phyloP scores from a whole-genome alignment of 257 asterid genomes.

The Solanum habrochaites region DNA sequence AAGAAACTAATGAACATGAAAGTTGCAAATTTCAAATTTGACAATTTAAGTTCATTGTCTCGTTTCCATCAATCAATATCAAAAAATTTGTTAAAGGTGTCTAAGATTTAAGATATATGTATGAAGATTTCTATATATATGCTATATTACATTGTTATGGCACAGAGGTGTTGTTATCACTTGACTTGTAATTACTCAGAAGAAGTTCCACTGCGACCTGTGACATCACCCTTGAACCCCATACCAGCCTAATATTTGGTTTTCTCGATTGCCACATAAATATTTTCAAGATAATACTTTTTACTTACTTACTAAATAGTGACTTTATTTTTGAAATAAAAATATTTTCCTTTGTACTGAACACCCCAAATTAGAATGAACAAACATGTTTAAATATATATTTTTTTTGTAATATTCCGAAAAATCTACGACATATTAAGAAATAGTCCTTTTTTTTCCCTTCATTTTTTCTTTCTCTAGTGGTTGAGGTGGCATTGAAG shows the following conservation, averaged over 20 bases:
- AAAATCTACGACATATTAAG: background rate
- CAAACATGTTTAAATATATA: background rate
- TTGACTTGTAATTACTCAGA: no score
- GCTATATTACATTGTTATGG: background rate
- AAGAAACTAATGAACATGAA: no score
- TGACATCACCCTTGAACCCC: background rate
- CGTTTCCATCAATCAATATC: background rate
- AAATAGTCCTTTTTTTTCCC: background rate
- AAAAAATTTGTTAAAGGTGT: accelerated
- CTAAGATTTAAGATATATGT: no score
- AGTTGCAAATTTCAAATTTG: background rate
- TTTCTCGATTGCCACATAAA: background rate
- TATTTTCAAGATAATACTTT: background rate
- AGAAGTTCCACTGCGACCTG: no score
- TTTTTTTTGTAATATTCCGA: background rate
- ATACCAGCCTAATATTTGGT: background rate
- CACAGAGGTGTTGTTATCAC: background rate
- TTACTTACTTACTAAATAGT: background rate
- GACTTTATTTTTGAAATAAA: background rate
- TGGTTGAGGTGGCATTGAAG: background rate
- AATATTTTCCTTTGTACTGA: background rate
- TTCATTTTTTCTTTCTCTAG: background rate
- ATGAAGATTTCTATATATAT: no score
- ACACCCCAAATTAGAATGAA: background rate
- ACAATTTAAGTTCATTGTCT: background rate